Base-by-base conservation (phyloP, 371 early-diverging fungal genomes). In the Choanephora cucurbitarum region DNA sequence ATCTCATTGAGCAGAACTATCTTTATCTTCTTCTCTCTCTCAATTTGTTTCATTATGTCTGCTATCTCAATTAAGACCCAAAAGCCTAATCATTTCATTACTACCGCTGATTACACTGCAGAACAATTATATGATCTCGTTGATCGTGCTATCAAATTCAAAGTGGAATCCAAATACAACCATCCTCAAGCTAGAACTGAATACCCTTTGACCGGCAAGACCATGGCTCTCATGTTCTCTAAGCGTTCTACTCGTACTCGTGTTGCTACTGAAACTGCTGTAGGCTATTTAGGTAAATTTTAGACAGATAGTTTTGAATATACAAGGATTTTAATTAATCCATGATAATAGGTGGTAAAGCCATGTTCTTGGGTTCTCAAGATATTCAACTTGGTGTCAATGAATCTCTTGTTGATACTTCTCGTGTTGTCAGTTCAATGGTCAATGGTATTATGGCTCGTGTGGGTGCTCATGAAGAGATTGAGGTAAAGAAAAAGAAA, bases 241-340 rank as follows among this genome's bases (percentile, higher is more conserved):
- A 98, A 98, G 70, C 85, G 95, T 37, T 91, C 91, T 0, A 98
- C 98, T 5, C 91, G 98, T 52, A 98, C 98, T 10, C 86, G 98
- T 48, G 93, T 98, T 23, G 94, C 96, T 14, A 89, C 95, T 33
- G 97, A 98, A 67, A 83, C 94, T n/a, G 91, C 93, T 3, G 86
- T 93, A 60, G 83, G 91, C 0, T 88, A 90, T 69, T 83, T 93
- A 48, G 88, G 88, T 85, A 83, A 57, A 57, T 31, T n/a, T 17
- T 33, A 15, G 23, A 11, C 5, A 11, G 24, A 6, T 28, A 23
- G 24, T 6, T 21, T 28, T 40, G 18, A 14, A 51, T 32, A 52
- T 57, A 14, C 17, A n/a, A n/a, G n/a, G n/a, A n/a, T n/a, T n/a
- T n/a, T n/a, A n/a, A n/a, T n/a, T n/a, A n/a, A n/a, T n/a, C n/a